Percentiles rank a stretch among this genome's conserved stretches.
Evolutionary conservation across 495 filamentous ascomycete genomes (phyloP).

Genomic region (Penicillium longicatenatum): DNA sequence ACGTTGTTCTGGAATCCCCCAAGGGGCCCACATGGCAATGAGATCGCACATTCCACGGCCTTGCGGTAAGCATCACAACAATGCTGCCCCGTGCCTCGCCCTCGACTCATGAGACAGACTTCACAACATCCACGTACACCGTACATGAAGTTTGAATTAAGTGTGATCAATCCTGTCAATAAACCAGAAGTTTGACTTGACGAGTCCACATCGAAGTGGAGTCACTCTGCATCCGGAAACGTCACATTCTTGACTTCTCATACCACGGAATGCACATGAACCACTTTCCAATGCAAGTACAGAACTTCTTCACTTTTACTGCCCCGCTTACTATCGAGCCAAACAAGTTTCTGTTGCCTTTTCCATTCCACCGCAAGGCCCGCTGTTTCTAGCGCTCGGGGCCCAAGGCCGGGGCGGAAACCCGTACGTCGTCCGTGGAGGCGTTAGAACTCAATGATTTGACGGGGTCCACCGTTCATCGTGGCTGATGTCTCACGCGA

Average conservation of each 20-base stretch:
- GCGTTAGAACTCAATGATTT: not conserved
- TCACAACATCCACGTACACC: not conserved
- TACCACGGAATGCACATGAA: constrained; percentile 19
- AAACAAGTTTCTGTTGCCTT: constrained; percentile 13
- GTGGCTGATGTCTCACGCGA: constrained; percentile 14
- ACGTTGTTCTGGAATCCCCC: constrained; percentile 21
- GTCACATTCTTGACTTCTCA: constrained; percentile 15
- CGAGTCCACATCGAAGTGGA: not conserved
- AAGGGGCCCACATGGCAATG: constrained; percentile 21
- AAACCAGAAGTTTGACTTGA: not conserved
- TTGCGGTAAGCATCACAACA: constrained; percentile 14
- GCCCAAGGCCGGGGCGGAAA: not conserved
- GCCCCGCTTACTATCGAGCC: not conserved
- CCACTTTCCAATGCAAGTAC: constrained; percentile 18
- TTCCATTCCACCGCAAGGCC: constrained; percentile 12
- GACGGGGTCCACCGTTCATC: constrained; percentile 21
- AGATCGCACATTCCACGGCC: constrained; percentile 9
- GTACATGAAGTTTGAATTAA: not conserved
- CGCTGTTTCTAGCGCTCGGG: not conserved
- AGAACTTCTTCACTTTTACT: not conserved
- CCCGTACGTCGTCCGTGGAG: constrained; percentile 1
- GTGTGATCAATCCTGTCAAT: not conserved
- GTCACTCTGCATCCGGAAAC: constrained; percentile 14
- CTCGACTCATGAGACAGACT: constrained; percentile 4
- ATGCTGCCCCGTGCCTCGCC: constrained; percentile 10